phyloP scores from a whole-genome alignment of 257 asterid species.

The Lavandula angustifolia region DNA sequence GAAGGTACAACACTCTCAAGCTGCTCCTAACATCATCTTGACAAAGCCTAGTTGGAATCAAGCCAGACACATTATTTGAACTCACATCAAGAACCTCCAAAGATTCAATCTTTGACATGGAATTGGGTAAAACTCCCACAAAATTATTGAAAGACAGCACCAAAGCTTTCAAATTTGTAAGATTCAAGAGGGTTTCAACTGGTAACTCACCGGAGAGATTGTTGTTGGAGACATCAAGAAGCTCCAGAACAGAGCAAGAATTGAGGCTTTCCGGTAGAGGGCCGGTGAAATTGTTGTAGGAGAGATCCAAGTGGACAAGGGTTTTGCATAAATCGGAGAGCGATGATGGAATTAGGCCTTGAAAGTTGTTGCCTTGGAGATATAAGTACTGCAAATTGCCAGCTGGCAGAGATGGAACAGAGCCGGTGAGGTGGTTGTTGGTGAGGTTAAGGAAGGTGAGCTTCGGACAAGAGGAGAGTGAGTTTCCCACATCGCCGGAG shows the following conservation, averaged over 20 bases:
- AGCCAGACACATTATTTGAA: conserved; percentile 71
- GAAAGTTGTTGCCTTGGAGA: conserved; percentile 54
- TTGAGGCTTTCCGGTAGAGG: conserved; percentile 59
- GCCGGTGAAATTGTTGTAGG: conserved; percentile 68
- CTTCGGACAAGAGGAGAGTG: conserved; percentile 57
- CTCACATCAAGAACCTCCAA: conserved; percentile 83
- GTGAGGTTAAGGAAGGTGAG: conserved; percentile 76
- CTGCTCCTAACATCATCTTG: conserved; percentile 45
- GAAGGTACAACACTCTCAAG: conserved; percentile 70
- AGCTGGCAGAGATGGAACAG: conserved; percentile 51
- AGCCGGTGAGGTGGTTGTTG: conserved; percentile 59
- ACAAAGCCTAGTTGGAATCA: conserved; percentile 76
- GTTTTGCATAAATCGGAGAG: conserved; percentile 60
- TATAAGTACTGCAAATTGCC: conserved; percentile 61
- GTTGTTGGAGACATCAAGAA: conserved; percentile 69
- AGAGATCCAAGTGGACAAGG: conserved; percentile 66
- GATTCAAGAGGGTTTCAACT: conserved; percentile 48
- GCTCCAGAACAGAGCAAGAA: conserved; percentile 57
- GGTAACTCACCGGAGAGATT: conserved; percentile 82
- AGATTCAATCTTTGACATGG: conserved; percentile 51
- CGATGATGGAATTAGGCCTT: conserved; percentile 52
- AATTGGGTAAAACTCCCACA: conserved; percentile 68
- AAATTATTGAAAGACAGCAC: conserved; percentile 68
- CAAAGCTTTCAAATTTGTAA: conserved; percentile 62
- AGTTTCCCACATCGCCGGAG: conserved; percentile 54